Evolutionary conservation across 176 grass and related monocot species (phyloP).

Genomic region (Typha latifolia): DNA sequence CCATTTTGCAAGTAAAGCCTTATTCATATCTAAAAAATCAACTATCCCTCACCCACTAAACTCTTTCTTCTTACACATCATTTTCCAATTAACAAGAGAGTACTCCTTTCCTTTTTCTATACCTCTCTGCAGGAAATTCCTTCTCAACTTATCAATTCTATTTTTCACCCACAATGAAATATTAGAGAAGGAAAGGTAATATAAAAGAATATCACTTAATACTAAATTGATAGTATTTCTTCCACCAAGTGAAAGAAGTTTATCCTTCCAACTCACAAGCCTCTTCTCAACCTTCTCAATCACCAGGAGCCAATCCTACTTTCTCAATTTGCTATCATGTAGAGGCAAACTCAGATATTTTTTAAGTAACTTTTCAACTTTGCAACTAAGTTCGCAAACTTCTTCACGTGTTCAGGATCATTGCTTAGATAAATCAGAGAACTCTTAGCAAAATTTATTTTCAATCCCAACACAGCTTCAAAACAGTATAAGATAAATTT

Average conservation of each 20-base stretch:
- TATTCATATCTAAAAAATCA: not conserved
- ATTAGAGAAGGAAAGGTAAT: not conserved
- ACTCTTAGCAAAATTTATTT: not conserved
- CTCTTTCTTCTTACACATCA: not conserved
- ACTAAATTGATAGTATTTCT: not conserved
- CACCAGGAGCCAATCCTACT: not conserved
- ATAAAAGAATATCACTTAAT: not conserved
- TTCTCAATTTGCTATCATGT: not conserved
- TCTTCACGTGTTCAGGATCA: not conserved
- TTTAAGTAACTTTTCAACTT: not conserved
- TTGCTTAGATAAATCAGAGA: not conserved
- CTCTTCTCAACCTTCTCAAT: not conserved
- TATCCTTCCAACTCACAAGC: not conserved
- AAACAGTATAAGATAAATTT: not conserved
- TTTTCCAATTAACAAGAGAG: not conserved
- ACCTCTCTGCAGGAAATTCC: not conserved
- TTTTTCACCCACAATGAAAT: not conserved
- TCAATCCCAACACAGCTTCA: not conserved
- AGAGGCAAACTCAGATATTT: not conserved
- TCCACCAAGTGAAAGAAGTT: not conserved
- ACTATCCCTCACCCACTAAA: not conserved
- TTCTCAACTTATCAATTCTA: not conserved
- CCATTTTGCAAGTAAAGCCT: not conserved
- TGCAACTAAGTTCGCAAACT: not conserved
- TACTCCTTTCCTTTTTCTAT: not conserved